Base-by-base conservation (phyloP, 257 asterid genomes). In the Capsicum pubescens region DNA sequence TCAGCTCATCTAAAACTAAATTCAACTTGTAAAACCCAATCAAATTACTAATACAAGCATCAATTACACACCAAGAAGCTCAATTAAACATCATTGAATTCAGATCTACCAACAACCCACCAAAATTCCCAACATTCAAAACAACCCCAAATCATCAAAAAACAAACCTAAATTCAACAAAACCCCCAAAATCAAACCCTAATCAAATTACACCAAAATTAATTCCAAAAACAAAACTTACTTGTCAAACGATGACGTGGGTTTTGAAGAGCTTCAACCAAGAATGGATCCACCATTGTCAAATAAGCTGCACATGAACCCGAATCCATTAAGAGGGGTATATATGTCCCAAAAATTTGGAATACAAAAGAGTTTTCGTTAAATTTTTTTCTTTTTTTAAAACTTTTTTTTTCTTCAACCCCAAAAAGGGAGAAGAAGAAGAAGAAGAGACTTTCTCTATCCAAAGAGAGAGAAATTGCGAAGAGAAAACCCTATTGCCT, bases 231-330 rank as follows among this genome's bases (percentile, higher is more conserved):
- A 39, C 36, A 2, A 21, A 71, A 83, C 97, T 87, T 70, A 96
- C 99, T 92, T 32, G 98, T 94, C 59, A 96, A 83, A 74, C 99
- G 98, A 89, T 96, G 99, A 82, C 99, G 98, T 86, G 98, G 97
- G 92, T 93, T 94, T 83, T 97, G 99, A 83, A 97, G 99, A 21
- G 99, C 99, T 91, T 97, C 99, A 68, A 95, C 94, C 85, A 97
- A 91, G 80, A 97, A 94, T 19, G 99, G 94, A 87, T 94, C 99
- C 87, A 94, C 98, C 95, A 88, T 79, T 15, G 97, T 88, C 88
- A 88, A 80, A 85, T 91, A 87, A 48, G 90, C 86, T 26, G 87
- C 86, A 60, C 32, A 26, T 26, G 84, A 67, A 85, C 86, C 86
- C 72, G 83, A 88, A 86, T 90, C 90, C 93, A 91, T 90, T 39